phyloP scores from a whole-genome alignment of 768 basidiomycete genomes.

The Pleurotus cornucopiae region DNA sequence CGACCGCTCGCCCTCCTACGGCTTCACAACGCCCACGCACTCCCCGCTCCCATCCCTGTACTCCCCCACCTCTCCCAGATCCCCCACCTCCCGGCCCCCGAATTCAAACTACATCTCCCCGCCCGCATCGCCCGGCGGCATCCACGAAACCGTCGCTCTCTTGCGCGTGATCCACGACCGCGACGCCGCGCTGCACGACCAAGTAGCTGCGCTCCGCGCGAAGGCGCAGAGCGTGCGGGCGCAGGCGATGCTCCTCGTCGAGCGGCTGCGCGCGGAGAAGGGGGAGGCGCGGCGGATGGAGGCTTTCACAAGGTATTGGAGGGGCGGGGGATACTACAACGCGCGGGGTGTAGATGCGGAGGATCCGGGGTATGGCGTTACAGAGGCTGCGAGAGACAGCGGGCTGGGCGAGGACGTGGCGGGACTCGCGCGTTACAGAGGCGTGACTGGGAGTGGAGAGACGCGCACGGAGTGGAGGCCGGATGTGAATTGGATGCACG shows the following conservation, averaged over 20 bases:
- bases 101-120: background rate
- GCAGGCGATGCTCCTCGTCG: constrained; percentile 1
- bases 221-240: background rate
- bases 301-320: background rate
- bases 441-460: background rate
- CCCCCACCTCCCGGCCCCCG: background rate
- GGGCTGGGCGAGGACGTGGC: background rate
- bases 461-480: background rate
- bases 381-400: background rate
- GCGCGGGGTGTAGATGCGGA: background rate
- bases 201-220: background rate
- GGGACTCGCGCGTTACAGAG: background rate
- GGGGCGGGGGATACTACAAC: constrained; percentile 1
- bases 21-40: background rate
- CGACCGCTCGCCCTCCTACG: background rate
- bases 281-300: background rate
- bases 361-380: background rate
- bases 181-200: background rate
- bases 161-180: background rate
- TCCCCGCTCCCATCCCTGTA: background rate
- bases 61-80: background rate
- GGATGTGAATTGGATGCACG: background rate
- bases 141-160: background rate
- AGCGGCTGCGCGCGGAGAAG: background rate
- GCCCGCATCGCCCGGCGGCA: background rate